These are phyloP conservation scores for Marvania coccoides DNA, from an alignment of 139 green algal genomes.

Conservation along the genomic window DNA sequence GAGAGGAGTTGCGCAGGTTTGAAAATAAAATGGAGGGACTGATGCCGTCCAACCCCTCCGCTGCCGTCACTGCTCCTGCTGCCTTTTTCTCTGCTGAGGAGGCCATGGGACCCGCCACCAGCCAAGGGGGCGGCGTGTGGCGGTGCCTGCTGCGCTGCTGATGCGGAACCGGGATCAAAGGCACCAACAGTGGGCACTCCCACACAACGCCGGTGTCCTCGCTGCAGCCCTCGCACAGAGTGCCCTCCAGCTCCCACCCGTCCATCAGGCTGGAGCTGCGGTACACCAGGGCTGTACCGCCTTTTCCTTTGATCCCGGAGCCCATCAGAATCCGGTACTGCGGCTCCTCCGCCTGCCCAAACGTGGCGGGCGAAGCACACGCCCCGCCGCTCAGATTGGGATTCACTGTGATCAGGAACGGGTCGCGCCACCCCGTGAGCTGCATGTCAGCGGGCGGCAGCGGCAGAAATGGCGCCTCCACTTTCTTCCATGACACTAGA, in stretches of 20 bases:
- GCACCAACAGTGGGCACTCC: conserved; percentile 56
- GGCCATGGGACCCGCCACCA: background rate
- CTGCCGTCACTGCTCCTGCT: background rate
- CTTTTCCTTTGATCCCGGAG: conserved; percentile 54
- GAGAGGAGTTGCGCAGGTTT: no score
- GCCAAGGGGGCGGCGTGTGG: background rate
- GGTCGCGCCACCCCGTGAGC: conserved; percentile 77
- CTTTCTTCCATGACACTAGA: conserved; percentile 61
- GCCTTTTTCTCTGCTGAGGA: background rate
- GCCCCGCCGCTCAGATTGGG: background rate
- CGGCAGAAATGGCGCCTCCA: conserved; percentile 47
- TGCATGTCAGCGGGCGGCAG: conserved; percentile 52
- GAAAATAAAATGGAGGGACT: no score
- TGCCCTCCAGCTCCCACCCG: conserved; percentile 43
- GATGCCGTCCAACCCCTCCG: background rate
- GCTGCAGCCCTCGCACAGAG: conserved; percentile 39
- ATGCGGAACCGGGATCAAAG: conserved; percentile 16
- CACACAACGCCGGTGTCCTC: conserved; percentile 49
- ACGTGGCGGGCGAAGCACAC: background rate
- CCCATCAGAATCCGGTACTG: conserved; percentile 71
- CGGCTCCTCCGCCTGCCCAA: background rate
- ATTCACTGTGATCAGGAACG: conserved; percentile 54
- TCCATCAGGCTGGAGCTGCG: conserved; percentile 22
- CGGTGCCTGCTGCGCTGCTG: background rate
- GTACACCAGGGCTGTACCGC: conserved; percentile 60